Evolutionary conservation across 2,329 filamentous ascomycete genomes (phyloP), one percentile per base, ranked within the genome.

Genomic region (Fusarium veterinarium): DNA sequence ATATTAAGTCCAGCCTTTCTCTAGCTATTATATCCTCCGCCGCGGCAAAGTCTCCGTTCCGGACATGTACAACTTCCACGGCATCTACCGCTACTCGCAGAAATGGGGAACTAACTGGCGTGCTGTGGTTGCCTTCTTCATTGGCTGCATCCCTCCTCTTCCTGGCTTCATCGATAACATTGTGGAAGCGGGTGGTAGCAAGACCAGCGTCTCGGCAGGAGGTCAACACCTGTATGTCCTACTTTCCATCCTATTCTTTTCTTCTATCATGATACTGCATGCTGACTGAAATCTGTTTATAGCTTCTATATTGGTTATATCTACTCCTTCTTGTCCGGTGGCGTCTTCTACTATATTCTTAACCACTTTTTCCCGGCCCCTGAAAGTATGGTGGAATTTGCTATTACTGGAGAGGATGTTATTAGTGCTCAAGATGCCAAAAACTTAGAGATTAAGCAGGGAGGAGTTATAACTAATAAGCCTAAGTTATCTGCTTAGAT

Each of bases 51-150:
- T 60, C 28, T 60, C 57, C 3, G 57, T 60, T 10, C 57, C 57
- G 7, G 57, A 60, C 10, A 60, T 53, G 57, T 60, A 60, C 23
- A 30, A 60, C 37, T 60, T 60, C 14, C 57, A 60, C 19, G 57
- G 57, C 30, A 60, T 60, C 46, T 60, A 60, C 46, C 57, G 57
- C 19, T 60, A 60, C 45, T 60, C 57, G 3, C 46, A 52, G n/a
- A 60, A 60, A 42, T 60, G 57, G 57, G 57, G 57, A 53, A 53
- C 23, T 14, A 60, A 60, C n/a, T 60, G 57, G 57, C 57, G 57
- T 53, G 57, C 57, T 42, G 57, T 60, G 30, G 57, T 53, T 30
- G 45, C 57, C 17, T 60, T 60, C 46, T 53, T 60, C 5, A 60
- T 60, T 20, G 57, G 57, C 37, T 60, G 57, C 30, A 35, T 11